These are phyloP conservation scores for Talaromyces sp. DNA, from an alignment of 2,329 filamentous ascomycete genomes.

Conservation along the genomic window DNA sequence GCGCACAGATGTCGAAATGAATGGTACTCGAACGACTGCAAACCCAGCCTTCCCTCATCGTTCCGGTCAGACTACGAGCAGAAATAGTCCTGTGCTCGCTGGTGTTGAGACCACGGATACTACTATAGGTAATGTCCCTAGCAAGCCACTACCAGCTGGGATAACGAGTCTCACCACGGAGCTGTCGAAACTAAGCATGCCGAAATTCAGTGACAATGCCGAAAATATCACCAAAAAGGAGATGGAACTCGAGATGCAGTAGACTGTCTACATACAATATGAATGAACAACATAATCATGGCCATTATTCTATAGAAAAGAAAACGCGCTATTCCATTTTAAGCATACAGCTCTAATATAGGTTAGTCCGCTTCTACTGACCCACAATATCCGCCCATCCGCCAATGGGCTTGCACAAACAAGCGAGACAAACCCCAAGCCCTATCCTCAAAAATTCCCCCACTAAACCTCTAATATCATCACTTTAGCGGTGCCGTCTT, in stretches of 20 bases:
- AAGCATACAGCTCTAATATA: background rate
- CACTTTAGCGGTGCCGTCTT: slow-evolving; percentile 13
- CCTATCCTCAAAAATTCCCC: slow-evolving; percentile 38
- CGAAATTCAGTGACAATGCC: slow-evolving; percentile 30
- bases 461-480: slow-evolving; percentile 31
- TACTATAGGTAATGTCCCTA: slow-evolving; percentile 19
- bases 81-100: slow-evolving; percentile 53
- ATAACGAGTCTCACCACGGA: slow-evolving; percentile 45
- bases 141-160: slow-evolving; percentile 30
- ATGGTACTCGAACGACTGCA: slow-evolving; percentile 56
- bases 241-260: slow-evolving; percentile 53
- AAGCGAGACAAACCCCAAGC: slow-evolving; percentile 40
- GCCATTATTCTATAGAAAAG: background rate
- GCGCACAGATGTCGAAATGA: slow-evolving; percentile 88
- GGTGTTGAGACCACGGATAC: slow-evolving; percentile 57
- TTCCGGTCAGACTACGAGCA: slow-evolving; percentile 28
- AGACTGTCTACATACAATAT: slow-evolving; percentile 7
- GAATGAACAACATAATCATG: background rate
- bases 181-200: slow-evolving; percentile 44
- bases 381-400: background rate
- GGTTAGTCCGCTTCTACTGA: background rate
- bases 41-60: slow-evolving; percentile 42
- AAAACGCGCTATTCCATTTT: background rate
- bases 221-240: slow-evolving; percentile 28
- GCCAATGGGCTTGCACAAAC: slow-evolving; percentile 21